Evolutionary conservation across 345 rosid species (phyloP).

Genomic region (rapeseed (Brassica napus)): Da-Ae NC_063448.1:54113501-54114000

Average conservation of each 20-base stretch:
- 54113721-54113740: not conserved
- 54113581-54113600: too few relatives aligned
- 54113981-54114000: conserved; percentile 1
- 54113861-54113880: not conserved
- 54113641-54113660: too few relatives aligned
- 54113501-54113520: too few relatives aligned
- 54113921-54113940: not conserved
- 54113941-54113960: not conserved
- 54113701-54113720: too few relatives aligned
- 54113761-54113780: not conserved
- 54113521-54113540: too few relatives aligned
- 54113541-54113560: too few relatives aligned
- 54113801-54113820: not conserved
- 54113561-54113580: too few relatives aligned
- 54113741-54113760: not conserved
- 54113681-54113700: too few relatives aligned
- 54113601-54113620: too few relatives aligned
- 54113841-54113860: not conserved
- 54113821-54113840: not conserved
- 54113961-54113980: not conserved
- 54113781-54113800: not conserved
- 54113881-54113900: not conserved
- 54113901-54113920: not conserved
- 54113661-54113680: too few relatives aligned
- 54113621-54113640: too few relatives aligned